A percentile compares a stretch with the other conserved stretches of the same genome.
These are phyloP conservation scores for Paraleonurus japonicus DNA, from an alignment of 257 asterid species.

Conservation along the genomic window DNA sequence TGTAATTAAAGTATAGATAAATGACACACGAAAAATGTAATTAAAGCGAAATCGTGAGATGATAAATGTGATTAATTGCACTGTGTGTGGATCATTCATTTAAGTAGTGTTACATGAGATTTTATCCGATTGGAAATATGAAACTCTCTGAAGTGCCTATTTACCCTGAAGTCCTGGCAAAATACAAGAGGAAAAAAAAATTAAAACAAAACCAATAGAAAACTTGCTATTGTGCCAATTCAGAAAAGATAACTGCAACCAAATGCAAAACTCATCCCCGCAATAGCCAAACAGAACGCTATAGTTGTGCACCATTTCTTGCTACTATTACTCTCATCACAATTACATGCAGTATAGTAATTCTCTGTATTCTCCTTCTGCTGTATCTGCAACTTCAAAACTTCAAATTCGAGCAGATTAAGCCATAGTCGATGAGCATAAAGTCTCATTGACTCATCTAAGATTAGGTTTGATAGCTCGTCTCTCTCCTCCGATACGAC, in stretches of 20 bases:
- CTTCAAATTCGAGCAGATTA: slow-evolving; percentile 42
- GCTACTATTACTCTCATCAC: slow-evolving; percentile 1
- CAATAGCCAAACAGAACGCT: slow-evolving; percentile 48
- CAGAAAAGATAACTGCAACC: slow-evolving; percentile 28
- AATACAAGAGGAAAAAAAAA: neutral
- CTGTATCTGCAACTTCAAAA: slow-evolving; percentile 24
- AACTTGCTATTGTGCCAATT: no score
- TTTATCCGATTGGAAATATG: neutral
- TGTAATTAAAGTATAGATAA: no score
- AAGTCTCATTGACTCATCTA: slow-evolving; percentile 40
- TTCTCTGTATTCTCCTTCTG: slow-evolving; percentile 5
- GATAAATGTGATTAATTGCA: no score
- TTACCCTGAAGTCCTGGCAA: neutral
- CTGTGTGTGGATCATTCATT: no score
- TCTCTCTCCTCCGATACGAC: slow-evolving; percentile 41
- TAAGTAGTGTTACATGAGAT: no score
- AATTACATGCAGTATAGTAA: neutral
- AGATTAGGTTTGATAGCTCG: slow-evolving; percentile 35
- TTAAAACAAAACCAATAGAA: no score
- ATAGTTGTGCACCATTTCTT: slow-evolving; percentile 36
- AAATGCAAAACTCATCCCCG: slow-evolving; percentile 39
- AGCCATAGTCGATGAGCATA: slow-evolving; percentile 53
- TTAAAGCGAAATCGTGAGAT: no score
- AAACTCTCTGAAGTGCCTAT: neutral
- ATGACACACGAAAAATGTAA: no score